phyloP scores from a whole-genome alignment of 768 basidiomycete species.

The Podaxis sp. region DNA sequence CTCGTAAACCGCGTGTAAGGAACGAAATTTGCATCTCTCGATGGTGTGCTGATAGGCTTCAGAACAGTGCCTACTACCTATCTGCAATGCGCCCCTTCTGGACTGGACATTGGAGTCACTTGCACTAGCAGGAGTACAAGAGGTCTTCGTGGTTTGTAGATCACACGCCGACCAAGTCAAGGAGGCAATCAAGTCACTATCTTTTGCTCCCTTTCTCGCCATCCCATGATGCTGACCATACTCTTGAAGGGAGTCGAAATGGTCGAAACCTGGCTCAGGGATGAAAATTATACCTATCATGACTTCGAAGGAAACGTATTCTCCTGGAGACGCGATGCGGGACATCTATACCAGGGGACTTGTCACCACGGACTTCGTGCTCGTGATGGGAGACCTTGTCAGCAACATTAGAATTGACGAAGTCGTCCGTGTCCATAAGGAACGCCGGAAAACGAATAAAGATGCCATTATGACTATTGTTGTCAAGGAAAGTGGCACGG shows the following conservation, averaged over 20 bases:
- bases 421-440: slow-evolving; percentile 86
- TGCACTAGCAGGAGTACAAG: slow-evolving; percentile 91
- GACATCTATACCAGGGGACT: slow-evolving; percentile 92
- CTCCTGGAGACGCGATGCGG: slow-evolving; percentile 89
- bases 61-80: slow-evolving; percentile 81
- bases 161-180: slow-evolving; percentile 88
- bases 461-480: slow-evolving; percentile 98
- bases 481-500: slow-evolving; percentile 72
- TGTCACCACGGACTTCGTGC: slow-evolving; percentile 87
- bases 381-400: slow-evolving; percentile 89
- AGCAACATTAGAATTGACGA: slow-evolving; percentile 91
- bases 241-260: slow-evolving; percentile 68
- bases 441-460: slow-evolving; percentile 80
- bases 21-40: slow-evolving; percentile 9
- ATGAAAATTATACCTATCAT: slow-evolving; percentile 84
- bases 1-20: slow-evolving; percentile 81
- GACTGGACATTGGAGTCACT: slow-evolving; percentile 98
- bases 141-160: slow-evolving; percentile 93
- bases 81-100: slow-evolving; percentile 90
- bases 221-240: slow-evolving; percentile 13
- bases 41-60: slow-evolving; percentile 19
- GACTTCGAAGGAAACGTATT: slow-evolving; percentile 83
- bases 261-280: slow-evolving; percentile 76
- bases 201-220: slow-evolving; percentile 10
- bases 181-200: slow-evolving; percentile 73